A percentile compares a stretch with the other conserved stretches of the same genome.
These are phyloP conservation scores for Aspergillus sp. DNA, from an alignment of 2,329 filamentous ascomycete genomes.

Conservation along the genomic window DNA sequence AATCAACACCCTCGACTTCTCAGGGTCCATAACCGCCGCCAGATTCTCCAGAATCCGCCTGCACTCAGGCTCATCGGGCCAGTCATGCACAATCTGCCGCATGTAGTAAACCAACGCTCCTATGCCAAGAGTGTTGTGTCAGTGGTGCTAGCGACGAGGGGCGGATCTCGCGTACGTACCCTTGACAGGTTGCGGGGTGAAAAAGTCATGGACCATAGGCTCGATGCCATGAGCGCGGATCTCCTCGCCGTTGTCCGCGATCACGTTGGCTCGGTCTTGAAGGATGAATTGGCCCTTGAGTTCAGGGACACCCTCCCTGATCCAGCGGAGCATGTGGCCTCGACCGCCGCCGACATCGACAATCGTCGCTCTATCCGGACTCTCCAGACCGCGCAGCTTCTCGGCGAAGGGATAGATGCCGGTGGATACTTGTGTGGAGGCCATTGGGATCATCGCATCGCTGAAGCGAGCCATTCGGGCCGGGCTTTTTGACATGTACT, in stretches of 20 bases:
- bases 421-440: slow-evolving; percentile 8
- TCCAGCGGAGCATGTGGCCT: slow-evolving; percentile 10
- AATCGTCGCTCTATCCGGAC: slow-evolving; percentile 8
- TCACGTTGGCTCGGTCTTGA: slow-evolving; percentile 12
- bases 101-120: slow-evolving; percentile 22
- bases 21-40: slow-evolving; percentile 12
- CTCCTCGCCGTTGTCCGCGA: slow-evolving; percentile 7
- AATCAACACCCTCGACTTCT: slow-evolving; percentile 14
- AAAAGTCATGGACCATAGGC: slow-evolving; percentile 13
- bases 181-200: slow-evolving; percentile 13
- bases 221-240: slow-evolving; percentile 8
- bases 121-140: slow-evolving; percentile 1
- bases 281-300: slow-evolving; percentile 13
- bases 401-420: slow-evolving; percentile 14
- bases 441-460: slow-evolving; percentile 11
- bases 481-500: slow-evolving; percentile 8
- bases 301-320: slow-evolving; percentile 5
- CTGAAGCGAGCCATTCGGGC: slow-evolving; percentile 7
- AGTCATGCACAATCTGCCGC: slow-evolving; percentile 25
- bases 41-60: slow-evolving; percentile 13
- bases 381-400: slow-evolving; percentile 6
- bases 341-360: slow-evolving; percentile 14
- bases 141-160: background rate
- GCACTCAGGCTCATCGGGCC: slow-evolving; percentile 9
- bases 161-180: slow-evolving; percentile 5